phyloP scores from a whole-genome alignment of 768 basidiomycete genomes.

The Rhodosporidiobolus odoratus region DNA sequence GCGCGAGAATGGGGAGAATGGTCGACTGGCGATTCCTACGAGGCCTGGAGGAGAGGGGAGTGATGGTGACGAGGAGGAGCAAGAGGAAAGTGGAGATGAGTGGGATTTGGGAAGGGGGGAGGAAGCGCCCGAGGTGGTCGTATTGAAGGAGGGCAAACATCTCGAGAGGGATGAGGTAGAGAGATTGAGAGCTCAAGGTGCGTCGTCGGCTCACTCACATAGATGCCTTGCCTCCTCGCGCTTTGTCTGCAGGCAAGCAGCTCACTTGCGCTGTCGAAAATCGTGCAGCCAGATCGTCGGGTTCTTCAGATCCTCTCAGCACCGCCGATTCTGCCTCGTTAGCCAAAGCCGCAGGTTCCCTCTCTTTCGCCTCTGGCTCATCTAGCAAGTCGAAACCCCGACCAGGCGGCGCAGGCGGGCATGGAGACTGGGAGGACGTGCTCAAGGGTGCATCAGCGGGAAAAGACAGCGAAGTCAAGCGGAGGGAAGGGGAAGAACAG shows the following conservation, averaged over 20 bases:
- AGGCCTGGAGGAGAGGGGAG: constrained; percentile 1
- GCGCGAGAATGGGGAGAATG: not conserved
- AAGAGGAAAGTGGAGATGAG: constrained; percentile 2
- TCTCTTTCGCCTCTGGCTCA: constrained; percentile 29
- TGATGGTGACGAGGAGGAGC: not conserved
- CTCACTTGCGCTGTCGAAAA: too few relatives aligned
- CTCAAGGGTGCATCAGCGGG: constrained; percentile 4
- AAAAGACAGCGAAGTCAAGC: constrained; percentile 17
- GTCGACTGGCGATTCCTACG: constrained; percentile 23
- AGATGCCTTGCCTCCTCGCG: not conserved
- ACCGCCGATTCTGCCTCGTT: not conserved
- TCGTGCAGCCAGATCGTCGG: constrained; percentile 11
- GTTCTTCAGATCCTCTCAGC: not conserved
- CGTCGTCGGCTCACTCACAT: not conserved
- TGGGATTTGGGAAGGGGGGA: not conserved
- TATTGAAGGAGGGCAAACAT: constrained; percentile 29
- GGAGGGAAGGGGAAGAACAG: not conserved
- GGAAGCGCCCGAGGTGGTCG: constrained; percentile 1
- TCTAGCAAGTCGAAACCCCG: not conserved
- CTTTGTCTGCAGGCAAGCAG: too few relatives aligned
- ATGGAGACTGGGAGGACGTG: constrained; percentile 28
- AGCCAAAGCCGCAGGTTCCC: constrained; percentile 10
- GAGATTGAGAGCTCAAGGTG: constrained; percentile 18
- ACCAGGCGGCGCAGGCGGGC: constrained; percentile 1
- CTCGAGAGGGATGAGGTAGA: constrained; percentile 28